A percentile compares a stretch with the other conserved stretches of the same genome.
These are phyloP conservation scores for Colletotrichum agaves DNA, from an alignment of 2,329 filamentous ascomycete genomes.

Conservation along the genomic window DNA sequence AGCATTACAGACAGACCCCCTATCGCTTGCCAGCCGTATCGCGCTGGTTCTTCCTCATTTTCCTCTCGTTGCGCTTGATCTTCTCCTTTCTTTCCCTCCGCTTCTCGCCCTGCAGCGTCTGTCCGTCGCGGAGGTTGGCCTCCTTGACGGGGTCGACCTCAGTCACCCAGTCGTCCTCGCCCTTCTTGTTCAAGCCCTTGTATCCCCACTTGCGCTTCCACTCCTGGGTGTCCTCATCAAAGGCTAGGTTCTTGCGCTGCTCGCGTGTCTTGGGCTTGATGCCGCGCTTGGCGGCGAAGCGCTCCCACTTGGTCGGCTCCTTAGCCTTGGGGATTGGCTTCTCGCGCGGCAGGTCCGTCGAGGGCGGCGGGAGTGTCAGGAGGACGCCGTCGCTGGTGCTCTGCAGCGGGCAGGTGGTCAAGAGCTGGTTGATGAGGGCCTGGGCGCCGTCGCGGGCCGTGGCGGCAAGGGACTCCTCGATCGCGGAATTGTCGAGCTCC, in stretches of 20 bases:
- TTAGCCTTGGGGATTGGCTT: conserved; percentile 88
- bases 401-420: conserved; percentile 85
- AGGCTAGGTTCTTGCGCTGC: conserved; percentile 78
- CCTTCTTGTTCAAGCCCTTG: conserved; percentile 87
- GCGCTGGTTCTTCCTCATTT: conserved; percentile 74
- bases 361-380: conserved; percentile 77
- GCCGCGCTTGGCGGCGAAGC: conserved; percentile 96
- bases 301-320: conserved; percentile 91
- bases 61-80: conserved; percentile 76
- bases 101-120: conserved; percentile 69
- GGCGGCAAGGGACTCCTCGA: conserved; percentile 76
- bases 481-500: conserved; percentile 59
- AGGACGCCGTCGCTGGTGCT: conserved; percentile 78
- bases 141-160: conserved; percentile 87
- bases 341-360: conserved; percentile 84
- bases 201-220: conserved; percentile 98
- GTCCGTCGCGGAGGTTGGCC: conserved; percentile 69
- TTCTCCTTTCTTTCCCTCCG: conserved; percentile 74
- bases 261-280: conserved; percentile 91
- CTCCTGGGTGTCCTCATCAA: conserved; percentile 84
- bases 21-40: conserved; percentile 46
- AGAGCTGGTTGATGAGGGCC: conserved; percentile 91
- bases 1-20: conserved; percentile 28
- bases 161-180: conserved; percentile 87
- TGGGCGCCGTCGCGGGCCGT: conserved; percentile 91